These are phyloP conservation scores for Aegilops tauschii DNA, from an alignment of 176 grass and related monocot genomes.

Conservation along the genomic window DNA sequence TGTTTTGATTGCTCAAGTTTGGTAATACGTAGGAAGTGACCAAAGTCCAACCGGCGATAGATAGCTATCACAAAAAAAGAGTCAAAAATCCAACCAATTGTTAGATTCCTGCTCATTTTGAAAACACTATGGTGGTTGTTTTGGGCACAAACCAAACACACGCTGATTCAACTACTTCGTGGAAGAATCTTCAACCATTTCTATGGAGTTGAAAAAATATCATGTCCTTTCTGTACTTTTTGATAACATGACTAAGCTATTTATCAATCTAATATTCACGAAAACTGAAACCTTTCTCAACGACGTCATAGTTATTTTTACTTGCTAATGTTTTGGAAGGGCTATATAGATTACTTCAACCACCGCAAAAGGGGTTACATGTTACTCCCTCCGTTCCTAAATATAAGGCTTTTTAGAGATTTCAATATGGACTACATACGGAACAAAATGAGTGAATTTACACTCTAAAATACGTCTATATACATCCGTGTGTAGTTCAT, in stretches of 20 bases:
- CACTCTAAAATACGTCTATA: too few species aligned
- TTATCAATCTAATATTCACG: background rate
- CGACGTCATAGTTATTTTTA: background rate
- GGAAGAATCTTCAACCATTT: background rate
- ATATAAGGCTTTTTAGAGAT: too few species aligned
- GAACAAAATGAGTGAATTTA: too few species aligned
- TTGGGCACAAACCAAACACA: background rate
- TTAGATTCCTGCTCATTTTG: background rate
- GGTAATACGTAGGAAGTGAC: background rate
- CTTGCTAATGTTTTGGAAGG: background rate
- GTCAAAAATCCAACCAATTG: background rate
- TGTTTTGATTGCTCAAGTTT: background rate
- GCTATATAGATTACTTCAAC: background rate
- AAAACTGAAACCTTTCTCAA: background rate
- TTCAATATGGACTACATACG: too few species aligned
- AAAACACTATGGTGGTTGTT: background rate
- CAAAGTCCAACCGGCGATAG: background rate
- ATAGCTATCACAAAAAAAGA: background rate
- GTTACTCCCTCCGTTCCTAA: background rate
- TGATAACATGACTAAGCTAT: background rate
- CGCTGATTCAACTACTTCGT: background rate
- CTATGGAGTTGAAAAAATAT: background rate
- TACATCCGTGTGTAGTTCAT: too few species aligned
- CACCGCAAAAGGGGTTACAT: background rate
- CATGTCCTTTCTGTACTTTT: background rate